Percentiles rank a stretch among this genome's conserved stretches.
Conservation (phyloP, 1,139 yeast species). For the Pichia sorboxylosa region DNA sequence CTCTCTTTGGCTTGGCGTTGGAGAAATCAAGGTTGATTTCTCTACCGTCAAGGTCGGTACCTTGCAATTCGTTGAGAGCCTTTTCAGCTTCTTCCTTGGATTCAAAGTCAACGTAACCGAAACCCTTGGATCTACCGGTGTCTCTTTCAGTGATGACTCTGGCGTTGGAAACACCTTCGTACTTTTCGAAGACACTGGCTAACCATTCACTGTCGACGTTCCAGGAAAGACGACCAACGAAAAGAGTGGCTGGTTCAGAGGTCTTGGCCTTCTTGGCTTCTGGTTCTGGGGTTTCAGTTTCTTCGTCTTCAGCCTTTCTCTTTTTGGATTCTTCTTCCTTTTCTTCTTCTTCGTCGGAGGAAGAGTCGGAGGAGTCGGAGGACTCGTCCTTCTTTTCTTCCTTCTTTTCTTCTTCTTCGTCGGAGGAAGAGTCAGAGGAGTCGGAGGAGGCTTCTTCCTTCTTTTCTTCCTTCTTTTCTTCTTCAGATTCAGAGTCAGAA, state of each 20-base stretch:
- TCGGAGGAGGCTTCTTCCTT: slow-evolving; percentile 24
- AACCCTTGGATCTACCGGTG: slow-evolving; percentile 91
- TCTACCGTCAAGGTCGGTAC: slow-evolving; percentile 93
- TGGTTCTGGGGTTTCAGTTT: slow-evolving; percentile 29
- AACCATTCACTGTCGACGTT: slow-evolving; percentile 93
- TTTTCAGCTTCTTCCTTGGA: slow-evolving; percentile 67
- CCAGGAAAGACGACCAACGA: slow-evolving; percentile 97
- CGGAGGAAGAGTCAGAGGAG: slow-evolving; percentile 21
- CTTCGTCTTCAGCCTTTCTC: slow-evolving; percentile 17
- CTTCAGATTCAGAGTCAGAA: slow-evolving; percentile 19
- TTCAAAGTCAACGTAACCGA: slow-evolving; percentile 94
- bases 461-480: slow-evolving; percentile 20
- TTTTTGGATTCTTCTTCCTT: slow-evolving; percentile 11
- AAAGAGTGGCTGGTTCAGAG: slow-evolving; percentile 73
- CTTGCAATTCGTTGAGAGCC: slow-evolving; percentile 82
- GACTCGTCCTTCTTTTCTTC: slow-evolving; percentile 6
- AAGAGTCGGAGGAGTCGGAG: slow-evolving; percentile 11
- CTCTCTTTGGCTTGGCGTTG: slow-evolving; percentile 62
- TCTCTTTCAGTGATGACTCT: slow-evolving; percentile 91
- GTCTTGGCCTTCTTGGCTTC: slow-evolving; percentile 26
- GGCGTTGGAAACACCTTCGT: slow-evolving; percentile 76
- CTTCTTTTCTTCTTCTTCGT: slow-evolving; percentile 21
- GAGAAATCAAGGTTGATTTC: slow-evolving; percentile 90
- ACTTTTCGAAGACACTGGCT: slow-evolving; percentile 67
- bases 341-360: slow-evolving; percentile 14